A percentile compares a stretch with the other conserved stretches of the same genome.
Conservation (phyloP, 2,329 filamentous ascomycete species). For the Neofusicoccum sp. region DNA sequence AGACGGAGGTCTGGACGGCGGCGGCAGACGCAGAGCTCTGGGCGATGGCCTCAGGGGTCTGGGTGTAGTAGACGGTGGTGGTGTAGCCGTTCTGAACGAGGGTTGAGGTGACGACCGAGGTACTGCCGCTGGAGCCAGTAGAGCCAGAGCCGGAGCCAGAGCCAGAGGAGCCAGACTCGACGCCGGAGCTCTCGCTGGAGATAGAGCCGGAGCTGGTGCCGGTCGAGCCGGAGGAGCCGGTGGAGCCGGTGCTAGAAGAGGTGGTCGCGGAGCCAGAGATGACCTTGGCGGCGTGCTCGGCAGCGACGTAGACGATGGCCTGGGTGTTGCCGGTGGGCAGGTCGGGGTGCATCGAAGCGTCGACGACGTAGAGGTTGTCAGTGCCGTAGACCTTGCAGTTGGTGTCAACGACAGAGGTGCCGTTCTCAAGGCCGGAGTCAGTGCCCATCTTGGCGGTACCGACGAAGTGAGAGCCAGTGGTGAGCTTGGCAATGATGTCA, state of each 20-base stretch:
- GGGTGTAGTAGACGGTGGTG: not conserved
- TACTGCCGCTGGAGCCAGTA: not conserved
- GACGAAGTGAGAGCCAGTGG: constrained; percentile 36
- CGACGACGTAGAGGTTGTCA: constrained; percentile 48
- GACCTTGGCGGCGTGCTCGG: constrained; percentile 59
- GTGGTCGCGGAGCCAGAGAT: constrained; percentile 43
- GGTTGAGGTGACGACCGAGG: not conserved
- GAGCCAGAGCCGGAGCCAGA: not conserved
- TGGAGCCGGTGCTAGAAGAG: constrained; percentile 14
- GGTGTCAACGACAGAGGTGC: constrained; percentile 60
- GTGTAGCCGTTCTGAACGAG: not conserved
- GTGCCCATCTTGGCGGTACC: constrained; percentile 49
- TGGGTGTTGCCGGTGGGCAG: constrained; percentile 68
- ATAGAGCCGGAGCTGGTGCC: not conserved
- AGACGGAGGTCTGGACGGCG: not conserved
- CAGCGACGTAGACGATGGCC: constrained; percentile 62
- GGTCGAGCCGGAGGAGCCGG: constrained; percentile 1
- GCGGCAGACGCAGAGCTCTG: not conserved
- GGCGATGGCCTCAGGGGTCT: not conserved
- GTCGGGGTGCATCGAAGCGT: constrained; percentile 68
- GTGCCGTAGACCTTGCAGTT: constrained; percentile 60
- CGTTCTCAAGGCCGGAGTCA: constrained; percentile 53
- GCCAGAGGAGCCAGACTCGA: not conserved
- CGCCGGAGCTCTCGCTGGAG: not conserved
- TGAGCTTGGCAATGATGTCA: constrained; percentile 29